Evolutionary conservation across 2,329 filamentous ascomycete genomes (phyloP).

Genomic region (Fusarium sp.): DNA sequence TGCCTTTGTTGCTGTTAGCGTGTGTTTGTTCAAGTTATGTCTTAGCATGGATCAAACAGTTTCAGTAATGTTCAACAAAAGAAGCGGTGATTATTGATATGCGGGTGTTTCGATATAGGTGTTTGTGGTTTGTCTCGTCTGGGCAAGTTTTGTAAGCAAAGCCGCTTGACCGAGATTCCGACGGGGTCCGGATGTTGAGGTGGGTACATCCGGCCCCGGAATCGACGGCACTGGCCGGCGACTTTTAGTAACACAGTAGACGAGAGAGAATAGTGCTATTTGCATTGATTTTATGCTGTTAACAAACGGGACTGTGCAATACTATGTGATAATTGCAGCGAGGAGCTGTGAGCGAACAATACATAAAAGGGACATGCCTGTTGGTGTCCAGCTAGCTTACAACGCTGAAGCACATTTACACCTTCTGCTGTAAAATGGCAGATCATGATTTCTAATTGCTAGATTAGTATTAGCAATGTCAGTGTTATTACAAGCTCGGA

Average conservation of each 20-base stretch:
- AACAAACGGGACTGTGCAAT: not conserved
- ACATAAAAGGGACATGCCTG: too few relatives aligned
- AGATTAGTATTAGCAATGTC: too few relatives aligned
- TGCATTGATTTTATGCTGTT: not conserved
- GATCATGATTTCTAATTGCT: not conserved
- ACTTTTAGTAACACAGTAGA: not conserved
- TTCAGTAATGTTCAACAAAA: not conserved
- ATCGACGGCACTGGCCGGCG: not conserved
- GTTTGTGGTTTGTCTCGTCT: not conserved
- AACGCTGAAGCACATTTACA: too few relatives aligned
- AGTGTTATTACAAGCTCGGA: fast-evolving
- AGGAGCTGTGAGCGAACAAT: too few relatives aligned
- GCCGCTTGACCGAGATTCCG: not conserved
- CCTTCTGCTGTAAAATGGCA: not conserved
- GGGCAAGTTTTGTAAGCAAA: not conserved
- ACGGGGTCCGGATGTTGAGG: constrained; percentile 23
- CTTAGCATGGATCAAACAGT: too few relatives aligned
- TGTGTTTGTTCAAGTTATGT: not conserved
- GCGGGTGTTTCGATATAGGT: too few relatives aligned
- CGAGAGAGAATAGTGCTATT: not conserved
- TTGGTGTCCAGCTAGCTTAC: too few relatives aligned
- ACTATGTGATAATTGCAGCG: not conserved
- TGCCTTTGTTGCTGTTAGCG: not conserved
- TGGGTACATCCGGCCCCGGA: not conserved
- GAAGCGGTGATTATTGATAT: not conserved